Evolutionary conservation across 257 asterid species (phyloP).

Genomic region (Capsicum pubescens): DNA sequence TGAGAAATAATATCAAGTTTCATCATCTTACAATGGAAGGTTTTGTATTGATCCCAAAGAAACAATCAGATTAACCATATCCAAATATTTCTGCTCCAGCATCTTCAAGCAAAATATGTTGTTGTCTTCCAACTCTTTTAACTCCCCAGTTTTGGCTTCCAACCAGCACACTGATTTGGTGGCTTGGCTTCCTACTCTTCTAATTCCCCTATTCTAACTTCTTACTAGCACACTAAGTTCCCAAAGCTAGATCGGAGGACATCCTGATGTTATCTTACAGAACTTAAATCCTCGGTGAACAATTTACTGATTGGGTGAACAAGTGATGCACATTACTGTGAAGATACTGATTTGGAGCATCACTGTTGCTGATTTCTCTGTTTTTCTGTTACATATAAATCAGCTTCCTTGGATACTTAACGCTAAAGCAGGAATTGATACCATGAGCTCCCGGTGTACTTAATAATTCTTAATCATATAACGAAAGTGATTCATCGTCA

Average conservation of each 20-base stretch:
- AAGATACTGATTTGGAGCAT: neutral
- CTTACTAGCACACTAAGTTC: slow-evolving; percentile 6
- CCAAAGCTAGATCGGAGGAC: neutral
- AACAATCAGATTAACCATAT: neutral
- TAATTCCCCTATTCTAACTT: neutral
- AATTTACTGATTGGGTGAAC: neutral
- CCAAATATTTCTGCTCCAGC: neutral
- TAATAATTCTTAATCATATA: slow-evolving; percentile 2
- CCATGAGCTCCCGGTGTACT: neutral
- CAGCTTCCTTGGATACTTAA: slow-evolving; percentile 8
- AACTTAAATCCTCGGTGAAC: neutral
- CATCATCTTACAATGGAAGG: neutral
- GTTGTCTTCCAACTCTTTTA: neutral
- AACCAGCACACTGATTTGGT: neutral
- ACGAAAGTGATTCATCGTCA: neutral
- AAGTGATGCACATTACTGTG: neutral
- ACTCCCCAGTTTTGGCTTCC: neutral
- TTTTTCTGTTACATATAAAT: neutral
- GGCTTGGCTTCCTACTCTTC: neutral
- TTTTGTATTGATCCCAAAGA: neutral
- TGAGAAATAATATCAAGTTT: slow-evolving; percentile 4
- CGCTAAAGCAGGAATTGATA: neutral
- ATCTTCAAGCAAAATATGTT: neutral
- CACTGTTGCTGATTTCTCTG: slow-evolving; percentile 6
- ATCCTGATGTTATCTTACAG: slow-evolving; percentile 11